A percentile compares a stretch with the other conserved stretches of the same genome.
Conservation (phyloP, 805 yeast species). For the Candida lessepsii region DNA sequence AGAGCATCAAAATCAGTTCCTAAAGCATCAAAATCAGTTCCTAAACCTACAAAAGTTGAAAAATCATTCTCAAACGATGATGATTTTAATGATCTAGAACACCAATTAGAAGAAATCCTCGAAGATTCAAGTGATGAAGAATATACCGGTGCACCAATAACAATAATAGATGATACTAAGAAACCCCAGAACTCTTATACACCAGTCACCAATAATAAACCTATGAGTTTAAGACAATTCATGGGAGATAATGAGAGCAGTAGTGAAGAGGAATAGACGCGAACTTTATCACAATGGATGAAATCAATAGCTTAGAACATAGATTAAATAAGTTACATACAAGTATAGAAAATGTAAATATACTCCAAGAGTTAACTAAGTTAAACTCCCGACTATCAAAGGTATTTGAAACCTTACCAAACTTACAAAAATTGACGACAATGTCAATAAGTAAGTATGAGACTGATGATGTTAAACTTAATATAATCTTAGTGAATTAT, state of each 20-base stretch:
- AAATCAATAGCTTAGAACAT: not conserved
- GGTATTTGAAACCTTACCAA: constrained; percentile 4
- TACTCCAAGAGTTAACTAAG: not conserved
- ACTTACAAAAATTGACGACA: not conserved
- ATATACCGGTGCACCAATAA: constrained; percentile 12
- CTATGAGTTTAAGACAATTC: constrained; percentile 40
- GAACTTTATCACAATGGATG: constrained; percentile 2
- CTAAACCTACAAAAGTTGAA: not conserved
- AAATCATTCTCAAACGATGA: constrained; percentile 22
- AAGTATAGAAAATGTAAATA: constrained; percentile 4
- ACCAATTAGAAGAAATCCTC: constrained; percentile 41
- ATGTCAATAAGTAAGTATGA: constrained; percentile 1
- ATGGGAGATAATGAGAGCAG: constrained; percentile 28
- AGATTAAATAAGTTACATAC: constrained; percentile 4
- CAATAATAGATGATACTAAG: constrained; percentile 4
- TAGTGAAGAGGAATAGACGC: constrained; percentile 29
- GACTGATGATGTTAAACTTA: constrained; percentile 7
- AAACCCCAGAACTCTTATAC: constrained; percentile 4
- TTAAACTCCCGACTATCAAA: not conserved
- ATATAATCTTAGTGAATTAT: constrained; percentile 11
- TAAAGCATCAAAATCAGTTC: not conserved
- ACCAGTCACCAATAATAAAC: constrained; percentile 20
- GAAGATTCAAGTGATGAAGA: constrained; percentile 23
- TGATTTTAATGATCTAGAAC: constrained; percentile 44
- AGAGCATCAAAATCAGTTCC: not conserved